Evolutionary conservation across 345 rosid genomes (phyloP).

Genomic region (Eucalyptus marginata): DNA sequence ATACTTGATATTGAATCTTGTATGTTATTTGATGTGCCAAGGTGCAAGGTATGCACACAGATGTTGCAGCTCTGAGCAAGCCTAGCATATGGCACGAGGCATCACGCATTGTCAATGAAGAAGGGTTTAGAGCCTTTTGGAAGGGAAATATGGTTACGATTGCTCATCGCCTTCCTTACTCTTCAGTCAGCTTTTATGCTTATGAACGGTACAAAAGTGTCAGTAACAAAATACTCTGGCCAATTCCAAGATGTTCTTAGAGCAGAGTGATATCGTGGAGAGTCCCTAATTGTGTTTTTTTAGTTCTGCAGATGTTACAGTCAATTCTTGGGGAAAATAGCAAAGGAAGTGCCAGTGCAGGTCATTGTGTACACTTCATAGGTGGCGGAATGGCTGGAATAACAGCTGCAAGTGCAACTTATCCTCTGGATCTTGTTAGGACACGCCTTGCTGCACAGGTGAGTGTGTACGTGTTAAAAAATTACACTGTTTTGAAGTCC

Average conservation of each 20-base stretch:
- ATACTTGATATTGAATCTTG: not conserved
- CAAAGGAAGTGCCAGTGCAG: conserved; percentile 14
- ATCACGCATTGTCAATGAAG: conserved; percentile 67
- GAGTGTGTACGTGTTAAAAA: not conserved
- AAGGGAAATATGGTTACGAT: conserved; percentile 89
- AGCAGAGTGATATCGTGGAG: not conserved
- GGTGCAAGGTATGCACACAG: conserved; percentile 98
- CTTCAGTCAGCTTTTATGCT: conserved; percentile 72
- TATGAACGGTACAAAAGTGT: conserved; percentile 71
- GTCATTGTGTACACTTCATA: conserved; percentile 45
- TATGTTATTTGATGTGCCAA: conserved; percentile 7
- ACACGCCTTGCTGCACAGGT: conserved; percentile 99
- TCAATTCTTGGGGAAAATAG: conserved; percentile 24
- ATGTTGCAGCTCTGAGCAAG: conserved; percentile 46
- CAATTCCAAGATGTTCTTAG: not conserved
- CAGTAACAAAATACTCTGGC: not conserved
- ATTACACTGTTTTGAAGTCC: not conserved
- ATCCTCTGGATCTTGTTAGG: conserved; percentile 95
- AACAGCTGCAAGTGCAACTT: conserved; percentile 85
- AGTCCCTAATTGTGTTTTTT: not conserved
- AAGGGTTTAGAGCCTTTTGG: conserved; percentile 96
- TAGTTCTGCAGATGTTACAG: conserved; percentile 43
- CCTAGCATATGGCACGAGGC: conserved; percentile 77
- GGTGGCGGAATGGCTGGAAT: conserved; percentile 94
- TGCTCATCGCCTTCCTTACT: conserved; percentile 88